Evolutionary conservation across 768 basidiomycete genomes (phyloP).

Genomic region (Gymnopilus junonius): DNA sequence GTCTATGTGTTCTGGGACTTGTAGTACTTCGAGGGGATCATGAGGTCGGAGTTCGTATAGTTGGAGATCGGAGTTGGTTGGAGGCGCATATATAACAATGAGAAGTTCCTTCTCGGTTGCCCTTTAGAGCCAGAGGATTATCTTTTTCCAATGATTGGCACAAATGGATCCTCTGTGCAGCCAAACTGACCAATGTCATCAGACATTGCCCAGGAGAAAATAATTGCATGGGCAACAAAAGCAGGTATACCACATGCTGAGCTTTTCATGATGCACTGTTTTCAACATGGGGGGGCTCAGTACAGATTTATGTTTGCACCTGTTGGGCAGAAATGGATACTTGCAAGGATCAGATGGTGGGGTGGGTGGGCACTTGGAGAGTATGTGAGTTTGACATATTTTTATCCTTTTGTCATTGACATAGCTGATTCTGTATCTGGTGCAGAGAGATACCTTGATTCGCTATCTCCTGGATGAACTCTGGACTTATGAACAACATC

Average conservation of each 20-base stretch:
- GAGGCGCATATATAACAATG: no score
- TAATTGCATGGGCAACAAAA: slow-evolving; percentile 24
- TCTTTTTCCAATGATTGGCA: slow-evolving; percentile 34
- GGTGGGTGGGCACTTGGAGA: slow-evolving; percentile 38
- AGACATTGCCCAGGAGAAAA: slow-evolving; percentile 27
- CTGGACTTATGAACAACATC: slow-evolving; percentile 26
- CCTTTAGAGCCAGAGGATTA: slow-evolving; percentile 28
- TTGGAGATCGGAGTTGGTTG: no score
- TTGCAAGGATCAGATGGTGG: slow-evolving; percentile 38
- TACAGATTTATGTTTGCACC: slow-evolving; percentile 41
- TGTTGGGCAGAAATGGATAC: slow-evolving; percentile 29
- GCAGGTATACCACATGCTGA: slow-evolving; percentile 20
- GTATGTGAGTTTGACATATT: slow-evolving; percentile 18
- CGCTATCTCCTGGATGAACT: slow-evolving; percentile 34
- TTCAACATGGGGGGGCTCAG: slow-evolving; percentile 37
- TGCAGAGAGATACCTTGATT: slow-evolving; percentile 26
- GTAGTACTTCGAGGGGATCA: no score
- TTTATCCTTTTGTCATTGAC: not conserved
- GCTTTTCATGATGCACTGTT: slow-evolving; percentile 35
- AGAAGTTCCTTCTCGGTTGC: slow-evolving; percentile 17
- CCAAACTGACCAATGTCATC: slow-evolving; percentile 3
- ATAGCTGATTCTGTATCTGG: no score
- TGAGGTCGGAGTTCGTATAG: no score
- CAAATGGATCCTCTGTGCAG: slow-evolving; percentile 23
- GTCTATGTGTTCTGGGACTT: no score